Evolutionary conservation across 108 stramenopile species (phyloP).

Genomic region (Skeletonema marinoi): DNA sequence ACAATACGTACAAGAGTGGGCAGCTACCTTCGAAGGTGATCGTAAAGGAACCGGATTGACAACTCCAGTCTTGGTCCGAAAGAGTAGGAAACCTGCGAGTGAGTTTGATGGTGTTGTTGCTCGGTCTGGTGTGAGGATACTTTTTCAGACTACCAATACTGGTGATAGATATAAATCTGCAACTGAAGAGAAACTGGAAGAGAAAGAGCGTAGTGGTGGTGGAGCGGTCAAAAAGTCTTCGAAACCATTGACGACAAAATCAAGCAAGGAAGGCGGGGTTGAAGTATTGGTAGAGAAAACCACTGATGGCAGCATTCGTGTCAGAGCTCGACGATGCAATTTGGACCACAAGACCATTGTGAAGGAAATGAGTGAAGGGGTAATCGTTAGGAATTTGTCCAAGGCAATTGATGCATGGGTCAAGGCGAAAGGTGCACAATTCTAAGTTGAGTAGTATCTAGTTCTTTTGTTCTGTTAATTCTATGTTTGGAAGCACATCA

Average conservation of each 20-base stretch:
- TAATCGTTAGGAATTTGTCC: conserved; percentile 67
- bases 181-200: conserved; percentile 64
- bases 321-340: conserved; percentile 81
- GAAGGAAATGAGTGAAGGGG: conserved; percentile 80
- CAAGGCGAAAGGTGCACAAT: background rate
- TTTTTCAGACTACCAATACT: conserved; percentile 76
- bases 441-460: background rate
- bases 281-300: conserved; percentile 77
- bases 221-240: conserved; percentile 1
- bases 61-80: conserved; percentile 63
- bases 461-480: background rate
- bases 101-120: conserved; percentile 41
- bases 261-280: conserved; percentile 71
- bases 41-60: conserved; percentile 72
- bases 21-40: conserved; percentile 32
- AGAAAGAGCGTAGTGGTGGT: conserved; percentile 29
- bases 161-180: conserved; percentile 68
- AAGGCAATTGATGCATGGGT: conserved; percentile 68
- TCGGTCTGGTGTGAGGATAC: conserved; percentile 59
- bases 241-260: conserved; percentile 1
- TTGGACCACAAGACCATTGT: conserved; percentile 68
- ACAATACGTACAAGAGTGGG: conserved; percentile 75
- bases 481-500: background rate
- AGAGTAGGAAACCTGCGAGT: conserved; percentile 36
- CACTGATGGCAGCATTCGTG: conserved; percentile 50